Percentiles rank a stretch among this genome's conserved stretches.
Conservation (phyloP, 305 asterid species). For the Stenogyne calaminthoides region DNA sequence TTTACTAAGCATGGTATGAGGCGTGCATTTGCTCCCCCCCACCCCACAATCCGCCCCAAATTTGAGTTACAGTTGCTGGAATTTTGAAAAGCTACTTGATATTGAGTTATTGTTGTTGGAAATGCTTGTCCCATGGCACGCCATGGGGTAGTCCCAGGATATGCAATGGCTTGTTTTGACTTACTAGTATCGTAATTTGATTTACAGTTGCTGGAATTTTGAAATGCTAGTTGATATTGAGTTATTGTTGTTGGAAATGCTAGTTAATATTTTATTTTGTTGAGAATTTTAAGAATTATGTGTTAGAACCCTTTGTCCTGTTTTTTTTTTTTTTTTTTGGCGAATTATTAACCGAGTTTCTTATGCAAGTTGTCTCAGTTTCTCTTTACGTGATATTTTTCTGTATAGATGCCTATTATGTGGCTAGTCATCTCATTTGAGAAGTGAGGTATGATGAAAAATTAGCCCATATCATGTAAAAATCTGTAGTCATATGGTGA, state of each 20-base stretch:
- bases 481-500: background rate
- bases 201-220: too few relatives aligned
- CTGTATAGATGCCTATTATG: background rate
- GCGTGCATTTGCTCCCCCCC: too few relatives aligned
- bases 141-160: too few relatives aligned
- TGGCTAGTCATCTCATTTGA: background rate
- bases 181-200: too few relatives aligned
- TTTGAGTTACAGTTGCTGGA: background rate
- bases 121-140: too few relatives aligned
- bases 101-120: too few relatives aligned
- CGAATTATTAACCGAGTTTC: too few relatives aligned
- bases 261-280: background rate
- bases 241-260: background rate
- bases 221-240: background rate
- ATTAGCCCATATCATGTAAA: background rate
- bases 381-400: too few relatives aligned
- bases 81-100: background rate
- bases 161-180: too few relatives aligned
- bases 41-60: too few relatives aligned
- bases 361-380: background rate
- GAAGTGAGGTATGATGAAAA: background rate
- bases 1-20: conserved; percentile 13
- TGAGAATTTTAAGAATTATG: background rate
- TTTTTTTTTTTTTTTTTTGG: too few relatives aligned
- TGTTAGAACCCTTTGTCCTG: background rate